Conservation (phyloP, 495 filamentous ascomycete genomes). For the Corynascus novoguineensis region DNA sequence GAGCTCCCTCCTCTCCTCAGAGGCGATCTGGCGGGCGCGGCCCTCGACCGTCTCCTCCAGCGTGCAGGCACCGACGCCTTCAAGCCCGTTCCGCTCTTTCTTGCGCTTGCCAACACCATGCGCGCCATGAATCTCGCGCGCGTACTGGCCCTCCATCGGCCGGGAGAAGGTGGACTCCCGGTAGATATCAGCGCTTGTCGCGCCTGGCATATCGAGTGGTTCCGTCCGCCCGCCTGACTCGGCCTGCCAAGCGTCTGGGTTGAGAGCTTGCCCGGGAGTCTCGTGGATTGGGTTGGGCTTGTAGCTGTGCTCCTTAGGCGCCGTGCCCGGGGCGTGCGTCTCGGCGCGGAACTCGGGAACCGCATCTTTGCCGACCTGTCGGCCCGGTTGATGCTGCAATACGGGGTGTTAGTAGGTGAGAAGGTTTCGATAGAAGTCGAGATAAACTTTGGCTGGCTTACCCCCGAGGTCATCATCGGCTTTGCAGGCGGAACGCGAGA, state of each 20-base stretch:
- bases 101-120: constrained; percentile 40
- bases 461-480: constrained; percentile 50
- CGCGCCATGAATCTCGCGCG: constrained; percentile 50
- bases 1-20: too few species aligned
- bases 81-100: constrained; percentile 50
- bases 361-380: constrained; percentile 53
- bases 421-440: background rate
- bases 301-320: background rate
- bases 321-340: constrained; percentile 59
- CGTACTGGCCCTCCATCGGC: constrained; percentile 57
- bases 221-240: constrained; percentile 23
- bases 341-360: constrained; percentile 59
- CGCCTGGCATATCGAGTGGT: constrained; percentile 53
- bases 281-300: constrained; percentile 2
- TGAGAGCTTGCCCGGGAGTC: constrained; percentile 44
- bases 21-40: too few species aligned
- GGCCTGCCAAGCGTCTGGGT: constrained; percentile 16
- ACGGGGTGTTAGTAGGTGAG: background rate
- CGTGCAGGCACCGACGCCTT: constrained; percentile 43
- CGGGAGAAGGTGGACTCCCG: constrained; percentile 53
- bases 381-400: constrained; percentile 60
- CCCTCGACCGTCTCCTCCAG: constrained; percentile 31
- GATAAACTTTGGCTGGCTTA: constrained; percentile 27
- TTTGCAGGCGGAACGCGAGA: constrained; percentile 45
- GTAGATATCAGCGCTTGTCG: constrained; percentile 59